Evolutionary conservation across 2,329 filamentous ascomycete species (phyloP).

Genomic region (Neopestalotiopsis rosae): DNA sequence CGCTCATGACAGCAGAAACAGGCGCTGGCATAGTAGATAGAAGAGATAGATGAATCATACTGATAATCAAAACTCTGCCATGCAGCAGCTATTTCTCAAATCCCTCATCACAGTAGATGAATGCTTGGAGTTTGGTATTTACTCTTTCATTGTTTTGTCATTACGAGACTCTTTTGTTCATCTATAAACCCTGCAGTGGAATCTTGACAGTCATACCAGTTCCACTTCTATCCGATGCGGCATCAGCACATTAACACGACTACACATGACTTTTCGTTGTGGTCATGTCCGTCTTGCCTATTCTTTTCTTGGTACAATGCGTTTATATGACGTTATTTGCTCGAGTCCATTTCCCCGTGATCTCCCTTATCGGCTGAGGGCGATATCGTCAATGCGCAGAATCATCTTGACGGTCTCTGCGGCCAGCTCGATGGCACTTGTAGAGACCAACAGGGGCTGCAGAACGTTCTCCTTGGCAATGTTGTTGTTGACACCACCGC

Average conservation of each 20-base stretch:
- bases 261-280: background rate
- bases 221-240: constrained; percentile 10
- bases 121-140: background rate
- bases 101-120: background rate
- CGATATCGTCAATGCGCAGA: constrained; percentile 71
- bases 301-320: background rate
- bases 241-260: background rate
- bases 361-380: constrained; percentile 58
- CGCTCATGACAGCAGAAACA: no score
- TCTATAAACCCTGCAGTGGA: constrained; percentile 4
- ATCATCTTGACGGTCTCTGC: constrained; percentile 99
- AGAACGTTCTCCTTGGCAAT: constrained; percentile 97
- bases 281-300: background rate
- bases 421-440: constrained; percentile 94
- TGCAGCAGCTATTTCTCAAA: no score
- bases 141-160: constrained; percentile 4
- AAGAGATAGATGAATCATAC: no score
- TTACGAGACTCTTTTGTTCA: background rate
- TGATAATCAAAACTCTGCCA: no score
- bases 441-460: constrained; percentile 94
- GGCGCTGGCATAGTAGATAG: no score
- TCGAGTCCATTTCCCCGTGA: background rate
- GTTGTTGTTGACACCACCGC: constrained; percentile 94
- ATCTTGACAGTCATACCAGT: constrained; percentile 12
- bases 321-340: background rate